Base-by-base conservation (phyloP, 2,329 filamentous ascomycete genomes). In the Capronia coronata region DNA sequence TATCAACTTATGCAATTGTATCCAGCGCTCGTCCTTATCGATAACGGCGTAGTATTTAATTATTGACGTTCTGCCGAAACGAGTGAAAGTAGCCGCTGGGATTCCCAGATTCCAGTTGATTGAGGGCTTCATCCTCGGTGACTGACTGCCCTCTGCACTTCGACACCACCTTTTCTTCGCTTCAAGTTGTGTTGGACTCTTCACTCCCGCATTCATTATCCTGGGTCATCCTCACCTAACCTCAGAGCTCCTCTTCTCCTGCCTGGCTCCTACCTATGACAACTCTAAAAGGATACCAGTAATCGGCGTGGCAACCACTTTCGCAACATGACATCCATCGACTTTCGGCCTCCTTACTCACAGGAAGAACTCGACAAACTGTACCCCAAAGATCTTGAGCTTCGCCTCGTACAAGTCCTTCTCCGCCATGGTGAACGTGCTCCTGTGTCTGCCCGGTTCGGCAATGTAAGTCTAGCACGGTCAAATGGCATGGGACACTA, bases 391-490 rank as follows among this genome's bases (percentile, higher is more conserved):
- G 74, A 78, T 38, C 75, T 98, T 51, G 78, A 91, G 65, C 80
- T 98, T 29, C 86, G 93, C 65, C 80, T 93, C 52, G 93, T 97
- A 43, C 93, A 98, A 71, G 77, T 97, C 61, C 77, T 83, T 64
- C 63, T 76, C 65, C 32, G 48, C 23, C 43, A 54, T 43, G 77
- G 79, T 58, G 82, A 85, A 72, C 83, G 91, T 50, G 91, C 84
- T 6, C 91, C 91, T 22, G 86, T 97, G 22, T 86, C 82, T 50
- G 77, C 86, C n/a, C 84, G 93, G 32, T 96, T 98, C 67, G 79
- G 86, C 64, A 93, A 91, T 70, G 78, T 73, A 67, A 59, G 68
- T 59, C 37, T 18, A 27, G 13, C 29, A 32, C 39, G 2, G 39
- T 29, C 19, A 25, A 13, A 11, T 10, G n/a, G n/a, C 19, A 25